phyloP scores from a whole-genome alignment of 192 early-diverging fungal species.

The Podila epicladia region DNA sequence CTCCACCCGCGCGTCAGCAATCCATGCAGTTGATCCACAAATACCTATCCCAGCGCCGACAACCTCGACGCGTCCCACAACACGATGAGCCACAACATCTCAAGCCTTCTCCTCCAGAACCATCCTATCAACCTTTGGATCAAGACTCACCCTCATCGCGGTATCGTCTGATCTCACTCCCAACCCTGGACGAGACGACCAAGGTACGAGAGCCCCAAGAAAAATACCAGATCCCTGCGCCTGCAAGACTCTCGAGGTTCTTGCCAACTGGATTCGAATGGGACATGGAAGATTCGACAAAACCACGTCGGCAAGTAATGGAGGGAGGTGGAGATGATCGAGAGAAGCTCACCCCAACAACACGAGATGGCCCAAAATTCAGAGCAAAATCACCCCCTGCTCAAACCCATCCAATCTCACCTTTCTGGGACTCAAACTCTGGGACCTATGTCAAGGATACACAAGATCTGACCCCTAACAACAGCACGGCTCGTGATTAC shows the following conservation, averaged over 20 bases:
- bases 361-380: not conserved
- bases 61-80: not conserved
- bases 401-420: too few species aligned
- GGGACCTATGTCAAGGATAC: too few species aligned
- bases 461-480: too few species aligned
- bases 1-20: not conserved
- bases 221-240: not conserved
- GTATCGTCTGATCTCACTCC: not conserved
- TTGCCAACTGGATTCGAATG: not conserved
- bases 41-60: not conserved
- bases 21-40: not conserved
- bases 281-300: not conserved
- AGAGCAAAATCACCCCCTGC: not conserved
- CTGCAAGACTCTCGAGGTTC: not conserved
- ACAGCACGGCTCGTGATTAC: too few species aligned
- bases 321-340: slow-evolving; percentile 5
- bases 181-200: not conserved
- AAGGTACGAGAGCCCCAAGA: not conserved
- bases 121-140: too few species aligned
- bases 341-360: not conserved
- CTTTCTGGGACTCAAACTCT: too few species aligned
- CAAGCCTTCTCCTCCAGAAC: not conserved
- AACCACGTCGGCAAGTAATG: not conserved
- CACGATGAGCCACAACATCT: not conserved
- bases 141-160: not conserved